phyloP scores from a whole-genome alignment of 2,329 filamentous ascomycete species.

The Pestalotiopsis sp. region DNA sequence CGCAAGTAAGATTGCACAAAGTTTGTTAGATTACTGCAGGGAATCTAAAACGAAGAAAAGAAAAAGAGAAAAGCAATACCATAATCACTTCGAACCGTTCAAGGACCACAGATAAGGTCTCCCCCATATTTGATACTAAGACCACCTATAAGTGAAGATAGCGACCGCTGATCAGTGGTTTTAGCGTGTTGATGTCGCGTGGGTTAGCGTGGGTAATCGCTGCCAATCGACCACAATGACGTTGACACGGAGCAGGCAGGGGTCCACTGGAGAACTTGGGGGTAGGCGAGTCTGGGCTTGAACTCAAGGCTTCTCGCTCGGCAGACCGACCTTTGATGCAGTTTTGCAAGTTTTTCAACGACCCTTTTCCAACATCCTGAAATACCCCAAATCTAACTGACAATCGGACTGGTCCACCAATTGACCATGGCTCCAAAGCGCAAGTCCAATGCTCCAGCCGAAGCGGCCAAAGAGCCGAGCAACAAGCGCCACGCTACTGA shows the following conservation, averaged over 20 bases:
- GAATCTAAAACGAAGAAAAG: too few relatives aligned
- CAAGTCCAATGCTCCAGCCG: background rate
- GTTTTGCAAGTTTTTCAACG: background rate
- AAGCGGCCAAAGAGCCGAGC: background rate
- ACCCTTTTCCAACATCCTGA: too few relatives aligned
- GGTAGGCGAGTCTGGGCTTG: background rate
- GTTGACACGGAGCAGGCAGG: background rate
- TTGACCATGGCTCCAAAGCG: background rate
- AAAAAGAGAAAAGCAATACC: too few relatives aligned
- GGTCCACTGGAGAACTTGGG: background rate
- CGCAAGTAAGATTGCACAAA: conserved; percentile 37
- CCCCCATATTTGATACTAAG: too few relatives aligned
- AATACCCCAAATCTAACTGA: too few relatives aligned
- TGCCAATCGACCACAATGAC: background rate
- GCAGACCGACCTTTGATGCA: background rate
- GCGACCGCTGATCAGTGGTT: background rate
- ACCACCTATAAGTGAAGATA: background rate
- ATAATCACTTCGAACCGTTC: too few relatives aligned
- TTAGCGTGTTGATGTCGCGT: background rate
- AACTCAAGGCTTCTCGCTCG: background rate
- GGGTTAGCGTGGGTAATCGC: background rate
- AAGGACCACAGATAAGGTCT: too few relatives aligned
- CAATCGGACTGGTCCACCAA: background rate
- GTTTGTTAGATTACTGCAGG: too few relatives aligned
- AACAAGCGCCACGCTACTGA: background rate